Percentiles rank a stretch among this genome's conserved stretches.
These are phyloP conservation scores for Scortechinia acanthostroma DNA, from an alignment of 2,329 filamentous ascomycete genomes.

Conservation along the genomic window DNA sequence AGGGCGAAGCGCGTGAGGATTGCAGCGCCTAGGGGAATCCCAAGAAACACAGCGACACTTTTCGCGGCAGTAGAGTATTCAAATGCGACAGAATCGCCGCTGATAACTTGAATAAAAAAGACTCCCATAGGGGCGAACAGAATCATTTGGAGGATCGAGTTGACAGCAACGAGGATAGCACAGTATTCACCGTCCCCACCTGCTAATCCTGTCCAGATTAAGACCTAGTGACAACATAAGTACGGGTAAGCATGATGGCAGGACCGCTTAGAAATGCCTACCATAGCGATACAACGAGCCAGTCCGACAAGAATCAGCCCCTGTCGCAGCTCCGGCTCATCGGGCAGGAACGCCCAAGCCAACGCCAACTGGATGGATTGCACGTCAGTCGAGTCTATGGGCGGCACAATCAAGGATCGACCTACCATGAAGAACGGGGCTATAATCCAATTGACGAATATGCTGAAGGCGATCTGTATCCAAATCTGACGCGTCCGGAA, in stretches of 20 bases:
- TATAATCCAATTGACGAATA: conserved; percentile 76
- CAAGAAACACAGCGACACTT: background rate
- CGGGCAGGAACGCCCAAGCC: conserved; percentile 62
- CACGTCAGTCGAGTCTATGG: background rate
- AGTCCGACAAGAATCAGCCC: conserved; percentile 78
- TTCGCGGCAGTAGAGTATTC: background rate
- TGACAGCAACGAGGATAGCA: conserved; percentile 38
- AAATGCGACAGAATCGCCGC: conserved; percentile 13
- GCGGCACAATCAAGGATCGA: background rate
- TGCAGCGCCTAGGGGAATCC: background rate
- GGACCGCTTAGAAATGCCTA: conserved; percentile 17
- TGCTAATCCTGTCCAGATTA: conserved; percentile 74
- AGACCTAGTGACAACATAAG: conserved; percentile 24
- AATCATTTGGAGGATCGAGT: conserved; percentile 36
- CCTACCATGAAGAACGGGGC: conserved; percentile 75
- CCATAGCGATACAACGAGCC: conserved; percentile 85
- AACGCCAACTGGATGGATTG: conserved; percentile 42
- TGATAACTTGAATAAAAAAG: conserved; percentile 41
- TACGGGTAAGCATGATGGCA: background rate
- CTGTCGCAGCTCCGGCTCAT: conserved; percentile 45
- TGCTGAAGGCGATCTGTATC: conserved; percentile 72
- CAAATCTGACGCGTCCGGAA: conserved; percentile 58
- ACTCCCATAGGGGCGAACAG: conserved; percentile 32
- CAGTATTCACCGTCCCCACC: conserved; percentile 69
- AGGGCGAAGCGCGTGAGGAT: background rate